Conservation (phyloP, 345 rosid species). For the Euphorbia tirucalli region DNA sequence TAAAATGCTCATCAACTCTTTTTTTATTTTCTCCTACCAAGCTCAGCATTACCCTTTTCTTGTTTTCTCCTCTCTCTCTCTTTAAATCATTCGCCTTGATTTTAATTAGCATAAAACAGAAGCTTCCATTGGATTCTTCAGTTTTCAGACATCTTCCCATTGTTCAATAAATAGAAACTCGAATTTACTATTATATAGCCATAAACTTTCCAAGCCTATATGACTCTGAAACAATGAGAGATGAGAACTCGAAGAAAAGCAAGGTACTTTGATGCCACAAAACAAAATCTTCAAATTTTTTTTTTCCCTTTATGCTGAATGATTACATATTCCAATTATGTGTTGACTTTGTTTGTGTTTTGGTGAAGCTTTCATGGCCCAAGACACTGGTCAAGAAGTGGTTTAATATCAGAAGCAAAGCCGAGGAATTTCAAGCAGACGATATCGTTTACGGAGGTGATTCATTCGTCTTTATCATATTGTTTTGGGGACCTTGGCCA, state of each 20-base stretch:
- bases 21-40: slow-evolving; percentile 27
- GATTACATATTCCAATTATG: slow-evolving; percentile 12
- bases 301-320: slow-evolving; percentile 10
- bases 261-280: slow-evolving; percentile 47
- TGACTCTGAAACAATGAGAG: slow-evolving; percentile 81
- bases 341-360: slow-evolving; percentile 17
- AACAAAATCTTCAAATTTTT: background rate
- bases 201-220: slow-evolving; percentile 32
- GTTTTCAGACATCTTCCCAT: background rate
- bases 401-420: slow-evolving; percentile 82
- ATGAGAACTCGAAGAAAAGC: slow-evolving; percentile 74
- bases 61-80: slow-evolving; percentile 17
- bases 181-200: slow-evolving; percentile 10
- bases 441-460: slow-evolving; percentile 52
- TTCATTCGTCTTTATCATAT: background rate
- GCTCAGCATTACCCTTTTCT: slow-evolving; percentile 24
- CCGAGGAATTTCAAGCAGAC: slow-evolving; percentile 81
- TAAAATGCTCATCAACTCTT: slow-evolving; percentile 34
- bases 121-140: slow-evolving; percentile 14
- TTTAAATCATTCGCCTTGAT: background rate
- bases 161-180: slow-evolving; percentile 2
- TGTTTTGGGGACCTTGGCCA: slow-evolving; percentile 22
- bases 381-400: slow-evolving; percentile 93
- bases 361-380: slow-evolving; percentile 86
- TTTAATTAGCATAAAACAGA: slow-evolving; percentile 4